These are phyloP conservation scores for Pisolithus marmoratus DNA, from an alignment of 768 basidiomycete genomes.

Conservation along the genomic window DNA sequence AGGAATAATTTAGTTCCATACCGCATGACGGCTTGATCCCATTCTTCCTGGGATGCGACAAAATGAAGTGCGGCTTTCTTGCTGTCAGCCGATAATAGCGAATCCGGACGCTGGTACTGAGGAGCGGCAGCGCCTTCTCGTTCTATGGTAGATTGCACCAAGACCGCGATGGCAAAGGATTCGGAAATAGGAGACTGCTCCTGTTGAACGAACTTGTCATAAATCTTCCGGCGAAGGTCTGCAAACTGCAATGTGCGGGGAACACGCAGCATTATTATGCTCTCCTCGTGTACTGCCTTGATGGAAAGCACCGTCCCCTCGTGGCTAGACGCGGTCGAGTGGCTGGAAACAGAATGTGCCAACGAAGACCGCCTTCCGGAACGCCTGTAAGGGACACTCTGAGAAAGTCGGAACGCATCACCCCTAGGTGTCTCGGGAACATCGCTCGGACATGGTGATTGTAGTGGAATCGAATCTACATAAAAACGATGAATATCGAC, in stretches of 20 bases:
- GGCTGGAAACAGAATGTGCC: slow-evolving; percentile 32
- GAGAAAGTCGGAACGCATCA: slow-evolving; percentile 3
- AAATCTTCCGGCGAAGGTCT: slow-evolving; percentile 52
- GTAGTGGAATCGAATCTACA: slow-evolving; percentile 20
- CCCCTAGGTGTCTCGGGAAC: slow-evolving; percentile 17
- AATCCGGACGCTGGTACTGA: slow-evolving; percentile 26
- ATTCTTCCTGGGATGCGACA: slow-evolving; percentile 53
- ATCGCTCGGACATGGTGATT: slow-evolving; percentile 5
- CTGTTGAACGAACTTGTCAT: slow-evolving; percentile 61
- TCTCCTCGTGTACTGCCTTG: slow-evolving; percentile 60
- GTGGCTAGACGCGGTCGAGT: slow-evolving; percentile 27
- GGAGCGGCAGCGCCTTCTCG: slow-evolving; percentile 1
- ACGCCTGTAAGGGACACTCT: slow-evolving; percentile 4
- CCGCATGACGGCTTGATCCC: slow-evolving; percentile 44
- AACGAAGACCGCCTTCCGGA: slow-evolving; percentile 23
- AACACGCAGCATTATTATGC: slow-evolving; percentile 58
- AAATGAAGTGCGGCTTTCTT: slow-evolving; percentile 32
- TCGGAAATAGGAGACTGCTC: slow-evolving; percentile 50
- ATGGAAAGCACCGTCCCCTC: slow-evolving; percentile 37
- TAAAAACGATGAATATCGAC: background rate
- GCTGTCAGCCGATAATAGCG: slow-evolving; percentile 26
- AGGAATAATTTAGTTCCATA: slow-evolving; percentile 51
- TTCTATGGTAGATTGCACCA: slow-evolving; percentile 31
- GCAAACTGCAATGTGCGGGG: slow-evolving; percentile 41
- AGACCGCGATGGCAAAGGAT: slow-evolving; percentile 51